phyloP scores from a whole-genome alignment of 306 rosid species.

The Coriaria nepalensis region DNA sequence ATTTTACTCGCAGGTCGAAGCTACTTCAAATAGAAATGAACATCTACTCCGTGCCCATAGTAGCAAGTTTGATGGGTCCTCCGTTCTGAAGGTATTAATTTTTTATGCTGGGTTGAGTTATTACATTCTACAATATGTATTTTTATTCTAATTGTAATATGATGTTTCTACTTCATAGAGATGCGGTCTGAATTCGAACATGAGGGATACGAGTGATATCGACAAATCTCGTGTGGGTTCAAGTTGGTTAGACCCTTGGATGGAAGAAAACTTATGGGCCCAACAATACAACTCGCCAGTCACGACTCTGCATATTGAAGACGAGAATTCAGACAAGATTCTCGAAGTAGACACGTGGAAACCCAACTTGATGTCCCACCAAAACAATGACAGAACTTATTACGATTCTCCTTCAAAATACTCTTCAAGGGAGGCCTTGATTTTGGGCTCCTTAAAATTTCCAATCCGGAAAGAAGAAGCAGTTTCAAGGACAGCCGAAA shows the following conservation, averaged over 20 bases:
- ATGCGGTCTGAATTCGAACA: no score
- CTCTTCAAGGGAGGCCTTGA: constrained; percentile 22
- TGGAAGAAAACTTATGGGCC: no score
- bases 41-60: constrained; percentile 30
- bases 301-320: no score
- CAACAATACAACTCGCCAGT: no score
- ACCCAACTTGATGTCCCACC: constrained; percentile 48
- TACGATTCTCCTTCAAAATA: constrained; percentile 52
- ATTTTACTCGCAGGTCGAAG: constrained; percentile 36
- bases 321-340: constrained; percentile 9
- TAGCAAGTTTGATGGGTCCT: constrained; percentile 48
- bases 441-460: constrained; percentile 23
- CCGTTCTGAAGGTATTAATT: constrained; percentile 53
- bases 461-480: constrained; percentile 42
- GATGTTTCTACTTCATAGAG: no score
- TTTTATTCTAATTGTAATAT: no score
- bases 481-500: constrained; percentile 31
- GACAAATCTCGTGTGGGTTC: no score
- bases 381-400: constrained; percentile 23
- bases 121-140: no score
- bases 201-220: no score
- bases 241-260: no score
- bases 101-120: not conserved
- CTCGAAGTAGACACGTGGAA: constrained; percentile 89
- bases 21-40: constrained; percentile 24